Evolutionary conservation across 441 rosid genomes (phyloP), one percentile per base, ranked within the genome.

Genomic region (Mallotus repandus): DNA sequence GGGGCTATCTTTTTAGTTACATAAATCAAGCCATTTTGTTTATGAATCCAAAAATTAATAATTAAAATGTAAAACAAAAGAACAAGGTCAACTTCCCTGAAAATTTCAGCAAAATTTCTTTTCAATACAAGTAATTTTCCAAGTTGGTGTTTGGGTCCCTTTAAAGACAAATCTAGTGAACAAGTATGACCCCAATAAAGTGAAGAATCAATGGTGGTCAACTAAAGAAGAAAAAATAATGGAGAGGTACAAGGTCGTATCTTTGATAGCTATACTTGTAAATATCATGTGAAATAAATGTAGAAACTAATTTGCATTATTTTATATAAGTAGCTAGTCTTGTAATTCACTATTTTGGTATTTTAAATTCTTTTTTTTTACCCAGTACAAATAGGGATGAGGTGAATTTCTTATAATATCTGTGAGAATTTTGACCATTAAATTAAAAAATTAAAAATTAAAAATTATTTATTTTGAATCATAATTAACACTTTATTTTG

Each of bases 121-220:
- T 48, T 2, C 53, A 53, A 73, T 13, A 10, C 4, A n/a, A 12
- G 60, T 71, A 57, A 46, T n/a, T 67, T 63, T 11, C 15, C 12
- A 53, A 63, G 22, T 21, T 25, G 73, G 80, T 70, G 63, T 4
- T 58, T 15, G 64, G 68, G 80, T 75, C 56, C 61, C 85, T 72
- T 72, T 32, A 73, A 79, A 79, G 76, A 77, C 77, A 82, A 75
- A 63, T 32, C 16, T 22, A 57, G 74, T 71, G 50, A 76, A 71
- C 75, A 52, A 38, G 46, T 45, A 62, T 62, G 64, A 74, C 54
- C 67, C 64, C 56, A 19, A 70, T 13, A 62, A 70, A 80, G 58
- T 57, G 72, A 68, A 53, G 49, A 63, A 54, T 54, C 21, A 60
- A 69, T 60, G 65, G 46, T 43, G 21, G 73, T 68, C 72, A 74